Conservation (phyloP, 2,329 filamentous ascomycete species). For the Dryadomyces quercivorus region DNA sequence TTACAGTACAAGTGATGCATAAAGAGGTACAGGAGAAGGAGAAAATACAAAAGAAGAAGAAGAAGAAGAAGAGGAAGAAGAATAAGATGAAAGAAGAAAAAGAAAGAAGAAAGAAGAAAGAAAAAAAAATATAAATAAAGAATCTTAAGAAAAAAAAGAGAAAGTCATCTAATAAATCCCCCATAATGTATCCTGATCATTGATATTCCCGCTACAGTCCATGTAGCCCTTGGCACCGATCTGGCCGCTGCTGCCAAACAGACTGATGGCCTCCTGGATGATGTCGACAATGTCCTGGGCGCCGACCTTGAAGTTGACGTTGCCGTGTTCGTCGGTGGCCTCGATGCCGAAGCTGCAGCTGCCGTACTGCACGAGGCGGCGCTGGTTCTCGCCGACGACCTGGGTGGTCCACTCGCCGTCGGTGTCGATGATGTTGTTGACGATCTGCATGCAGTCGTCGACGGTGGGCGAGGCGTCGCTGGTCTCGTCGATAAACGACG, state of each 20-base stretch:
- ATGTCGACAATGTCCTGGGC: conserved; percentile 24
- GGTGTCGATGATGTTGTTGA: conserved; percentile 19
- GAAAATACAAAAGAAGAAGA: too few relatives aligned
- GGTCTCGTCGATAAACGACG: conserved; percentile 21
- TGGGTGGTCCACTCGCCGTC: conserved; percentile 11
- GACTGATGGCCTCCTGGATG: conserved; percentile 18
- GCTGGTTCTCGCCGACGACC: conserved; percentile 11
- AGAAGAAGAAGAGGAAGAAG: too few relatives aligned
- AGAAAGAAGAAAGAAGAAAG: too few relatives aligned
- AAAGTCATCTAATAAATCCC: too few relatives aligned
- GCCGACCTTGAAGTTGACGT: conserved; percentile 19
- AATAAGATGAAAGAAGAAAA: too few relatives aligned
- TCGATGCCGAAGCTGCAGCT: conserved; percentile 22
- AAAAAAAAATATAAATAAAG: too few relatives aligned
- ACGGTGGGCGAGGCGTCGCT: conserved; percentile 21
- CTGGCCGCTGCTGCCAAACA: conserved; percentile 15
- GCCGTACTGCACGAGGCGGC: conserved; percentile 16
- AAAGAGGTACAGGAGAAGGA: too few relatives aligned
- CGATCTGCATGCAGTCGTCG: conserved; percentile 21
- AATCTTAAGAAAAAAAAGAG: too few relatives aligned
- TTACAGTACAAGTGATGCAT: too few relatives aligned
- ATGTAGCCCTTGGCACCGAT: conserved; percentile 23
- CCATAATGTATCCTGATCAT: too few relatives aligned
- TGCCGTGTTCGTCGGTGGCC: conserved; percentile 13
- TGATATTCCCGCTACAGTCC: conserved; percentile 11